A percentile compares a stretch with the other conserved stretches of the same genome.
Conservation (phyloP, 2,329 filamentous ascomycete species). For the Fusarium annulatum region DNA sequence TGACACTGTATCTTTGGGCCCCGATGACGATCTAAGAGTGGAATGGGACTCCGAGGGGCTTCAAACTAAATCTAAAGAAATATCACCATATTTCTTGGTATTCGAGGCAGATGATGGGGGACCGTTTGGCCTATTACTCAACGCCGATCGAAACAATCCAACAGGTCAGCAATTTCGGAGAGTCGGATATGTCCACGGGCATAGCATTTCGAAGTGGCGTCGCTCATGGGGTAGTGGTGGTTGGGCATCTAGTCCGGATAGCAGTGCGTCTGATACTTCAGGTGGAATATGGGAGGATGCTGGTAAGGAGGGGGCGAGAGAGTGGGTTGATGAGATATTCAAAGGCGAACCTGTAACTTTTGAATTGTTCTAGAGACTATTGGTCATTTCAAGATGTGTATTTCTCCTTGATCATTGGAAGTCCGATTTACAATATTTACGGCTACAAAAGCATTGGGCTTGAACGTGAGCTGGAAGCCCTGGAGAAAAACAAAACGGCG, state of each 20-base stretch:
- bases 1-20: background rate
- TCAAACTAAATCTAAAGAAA: fast-evolving
- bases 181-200: background rate
- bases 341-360: background rate
- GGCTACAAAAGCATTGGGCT: fast-evolving
- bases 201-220: background rate
- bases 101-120: background rate
- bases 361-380: background rate
- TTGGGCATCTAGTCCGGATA: background rate
- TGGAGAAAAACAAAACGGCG: background rate
- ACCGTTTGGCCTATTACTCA: background rate
- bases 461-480: no score
- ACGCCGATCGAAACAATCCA: background rate
- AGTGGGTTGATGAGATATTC: background rate
- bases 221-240: background rate
- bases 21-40: background rate
- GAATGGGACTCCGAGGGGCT: background rate
- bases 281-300: background rate
- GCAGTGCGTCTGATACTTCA: background rate
- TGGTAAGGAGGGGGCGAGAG: background rate
- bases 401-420: fast-evolving
- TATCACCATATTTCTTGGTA: background rate
- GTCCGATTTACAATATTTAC: fast-evolving
- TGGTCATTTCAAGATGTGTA: no score
- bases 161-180: background rate